A percentile compares a stretch with the other conserved stretches of the same genome.
Conservation (phyloP, 495 filamentous ascomycete genomes). For the Umbilicaria muhlenbergii region DNA sequence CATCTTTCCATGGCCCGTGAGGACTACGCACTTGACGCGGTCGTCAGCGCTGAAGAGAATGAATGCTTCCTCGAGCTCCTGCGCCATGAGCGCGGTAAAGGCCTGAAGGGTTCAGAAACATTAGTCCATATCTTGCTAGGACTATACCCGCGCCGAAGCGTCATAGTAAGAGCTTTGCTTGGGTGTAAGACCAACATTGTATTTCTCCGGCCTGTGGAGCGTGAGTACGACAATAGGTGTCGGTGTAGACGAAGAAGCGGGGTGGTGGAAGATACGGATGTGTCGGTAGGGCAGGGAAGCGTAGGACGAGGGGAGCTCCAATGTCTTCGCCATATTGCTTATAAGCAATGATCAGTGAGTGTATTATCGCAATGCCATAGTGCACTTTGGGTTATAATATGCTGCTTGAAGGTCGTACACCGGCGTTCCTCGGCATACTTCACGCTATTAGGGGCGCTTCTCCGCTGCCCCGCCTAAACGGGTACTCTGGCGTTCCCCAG, state of each 20-base stretch:
- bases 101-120: too few species aligned
- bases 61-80: constrained; percentile 38
- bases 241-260: constrained; percentile 25
- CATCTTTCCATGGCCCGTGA: constrained; percentile 42
- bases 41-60: constrained; percentile 36
- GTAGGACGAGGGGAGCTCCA: constrained; percentile 24
- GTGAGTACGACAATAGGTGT: constrained; percentile 41
- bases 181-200: constrained; percentile 3
- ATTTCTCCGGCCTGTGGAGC: constrained; percentile 27
- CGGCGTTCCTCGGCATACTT: too few species aligned
- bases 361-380: too few species aligned
- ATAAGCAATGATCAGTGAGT: too few species aligned
- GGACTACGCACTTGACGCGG: constrained; percentile 38
- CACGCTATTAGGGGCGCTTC: too few species aligned
- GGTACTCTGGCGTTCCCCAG: too few species aligned
- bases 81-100: constrained; percentile 29
- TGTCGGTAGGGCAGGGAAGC: constrained; percentile 29
- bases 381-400: too few species aligned
- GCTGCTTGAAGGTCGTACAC: too few species aligned
- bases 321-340: neutral
- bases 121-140: too few species aligned
- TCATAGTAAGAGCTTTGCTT: too few species aligned
- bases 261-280: constrained; percentile 39
- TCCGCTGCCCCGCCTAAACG: too few species aligned
- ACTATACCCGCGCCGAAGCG: too few species aligned